These are phyloP conservation scores for Mycena sanguinolenta DNA, from an alignment of 768 basidiomycete genomes.

Conservation along the genomic window DNA sequence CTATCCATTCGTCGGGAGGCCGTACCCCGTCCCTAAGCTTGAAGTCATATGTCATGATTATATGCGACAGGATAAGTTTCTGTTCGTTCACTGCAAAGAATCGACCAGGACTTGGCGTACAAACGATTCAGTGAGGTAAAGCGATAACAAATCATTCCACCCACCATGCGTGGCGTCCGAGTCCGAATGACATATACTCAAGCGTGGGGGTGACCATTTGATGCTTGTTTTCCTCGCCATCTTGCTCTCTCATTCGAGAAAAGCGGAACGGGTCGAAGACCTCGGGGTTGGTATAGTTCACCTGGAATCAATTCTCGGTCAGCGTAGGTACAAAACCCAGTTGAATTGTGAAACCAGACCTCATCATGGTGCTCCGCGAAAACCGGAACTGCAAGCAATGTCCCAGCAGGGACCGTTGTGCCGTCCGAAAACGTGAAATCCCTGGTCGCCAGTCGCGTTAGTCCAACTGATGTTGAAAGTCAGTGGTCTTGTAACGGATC, in stretches of 20 bases:
- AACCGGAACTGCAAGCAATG: slow-evolving; percentile 47
- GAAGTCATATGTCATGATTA: too few species aligned
- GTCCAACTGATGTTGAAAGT: slow-evolving; percentile 30
- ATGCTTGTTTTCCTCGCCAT: too few species aligned
- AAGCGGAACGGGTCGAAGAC: slow-evolving; percentile 60
- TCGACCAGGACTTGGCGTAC: slow-evolving; percentile 50
- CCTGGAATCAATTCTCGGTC: slow-evolving; percentile 21
- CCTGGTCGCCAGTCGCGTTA: slow-evolving; percentile 50
- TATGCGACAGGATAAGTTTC: too few species aligned
- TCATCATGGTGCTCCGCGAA: slow-evolving; percentile 47
- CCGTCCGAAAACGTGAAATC: slow-evolving; percentile 62
- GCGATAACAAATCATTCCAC: neutral
- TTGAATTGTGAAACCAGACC: slow-evolving; percentile 13
- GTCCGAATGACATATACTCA: slow-evolving; percentile 52
- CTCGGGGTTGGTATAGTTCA: slow-evolving; percentile 48
- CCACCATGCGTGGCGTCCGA: slow-evolving; percentile 51
- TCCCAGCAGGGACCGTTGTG: slow-evolving; percentile 54
- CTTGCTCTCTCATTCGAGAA: slow-evolving; percentile 43
- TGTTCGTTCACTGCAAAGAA: slow-evolving; percentile 60
- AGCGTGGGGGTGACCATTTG: too few species aligned
- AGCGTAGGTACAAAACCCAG: neutral
- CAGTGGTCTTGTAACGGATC: neutral
- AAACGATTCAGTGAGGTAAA: neutral
- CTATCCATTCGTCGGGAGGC: slow-evolving; percentile 24
- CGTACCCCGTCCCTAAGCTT: slow-evolving; percentile 37